Percentiles rank a stretch among this genome's conserved stretches.
Conservation (phyloP, 306 rosid species). For the Gynostemma pentaphyllum region DNA sequence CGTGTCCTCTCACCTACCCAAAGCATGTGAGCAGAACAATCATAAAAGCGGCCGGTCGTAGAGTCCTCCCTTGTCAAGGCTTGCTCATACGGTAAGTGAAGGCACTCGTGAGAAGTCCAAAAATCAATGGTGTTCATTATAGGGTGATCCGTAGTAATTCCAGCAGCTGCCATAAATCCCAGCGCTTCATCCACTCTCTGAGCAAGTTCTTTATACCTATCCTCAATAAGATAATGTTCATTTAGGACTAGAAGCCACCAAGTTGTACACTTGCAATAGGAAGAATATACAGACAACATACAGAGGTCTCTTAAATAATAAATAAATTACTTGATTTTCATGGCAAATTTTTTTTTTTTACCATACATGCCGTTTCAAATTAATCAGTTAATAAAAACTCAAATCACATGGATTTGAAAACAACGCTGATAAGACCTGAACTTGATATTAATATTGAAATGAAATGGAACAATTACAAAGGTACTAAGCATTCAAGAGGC, state of each 20-base stretch:
- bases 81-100: constrained; percentile 35
- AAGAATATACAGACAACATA: not conserved
- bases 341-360: not conserved
- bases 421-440: no score
- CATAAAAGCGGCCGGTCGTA: constrained; percentile 28
- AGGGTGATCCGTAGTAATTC: constrained; percentile 24
- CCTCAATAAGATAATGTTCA: constrained; percentile 1
- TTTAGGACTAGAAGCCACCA: not conserved
- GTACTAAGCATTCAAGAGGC: no score
- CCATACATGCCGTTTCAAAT: not conserved
- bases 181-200: constrained; percentile 33
- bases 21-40: constrained; percentile 37
- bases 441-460: no score
- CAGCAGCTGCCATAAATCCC: constrained; percentile 35
- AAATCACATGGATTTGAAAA: not conserved
- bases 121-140: constrained; percentile 35
- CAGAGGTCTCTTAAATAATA: not conserved
- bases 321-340: not conserved
- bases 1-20: constrained; percentile 46
- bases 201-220: constrained; percentile 29
- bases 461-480: no score
- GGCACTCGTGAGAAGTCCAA: constrained; percentile 39
- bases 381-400: not conserved
- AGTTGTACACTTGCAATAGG: not conserved
- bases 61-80: constrained; percentile 36